phyloP scores from a whole-genome alignment of 2,329 filamentous ascomycete genomes.

The Pseudogymnoascus sp. region DNA sequence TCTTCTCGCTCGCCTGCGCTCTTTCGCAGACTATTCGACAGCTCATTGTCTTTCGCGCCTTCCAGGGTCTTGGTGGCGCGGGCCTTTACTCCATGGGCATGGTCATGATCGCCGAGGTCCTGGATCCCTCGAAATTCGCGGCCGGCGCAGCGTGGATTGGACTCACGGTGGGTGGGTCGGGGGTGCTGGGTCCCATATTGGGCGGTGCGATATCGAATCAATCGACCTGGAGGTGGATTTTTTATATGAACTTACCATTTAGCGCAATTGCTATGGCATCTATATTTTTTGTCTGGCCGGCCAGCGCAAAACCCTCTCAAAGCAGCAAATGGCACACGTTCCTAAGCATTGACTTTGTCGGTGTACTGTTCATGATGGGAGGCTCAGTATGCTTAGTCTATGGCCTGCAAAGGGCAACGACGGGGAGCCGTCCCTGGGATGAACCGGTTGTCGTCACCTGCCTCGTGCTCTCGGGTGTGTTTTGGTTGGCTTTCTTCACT shows the following conservation, averaged over 20 bases:
- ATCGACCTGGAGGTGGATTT: constrained; percentile 32
- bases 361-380: constrained; percentile 9
- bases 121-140: constrained; percentile 34
- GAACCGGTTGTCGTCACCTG: not conserved
- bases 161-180: constrained; percentile 27
- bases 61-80: constrained; percentile 31
- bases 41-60: constrained; percentile 23
- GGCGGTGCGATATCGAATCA: constrained; percentile 21
- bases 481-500: constrained; percentile 4
- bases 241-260: constrained; percentile 45
- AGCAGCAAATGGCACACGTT: not conserved
- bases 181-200: constrained; percentile 22
- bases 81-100: constrained; percentile 30
- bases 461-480: constrained; percentile 4
- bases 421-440: not conserved
- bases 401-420: not conserved
- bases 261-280: not conserved
- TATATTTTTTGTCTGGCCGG: not conserved
- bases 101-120: constrained; percentile 39
- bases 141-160: constrained; percentile 43
- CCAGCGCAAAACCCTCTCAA: not conserved
- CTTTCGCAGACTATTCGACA: not conserved
- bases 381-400: constrained; percentile 10
- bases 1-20: constrained; percentile 13
- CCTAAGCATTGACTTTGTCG: constrained; percentile 7